These are phyloP conservation scores for Fusarium pseudograminearum DNA, from an alignment of 2,329 filamentous ascomycete species.

Conservation along the genomic window DNA sequence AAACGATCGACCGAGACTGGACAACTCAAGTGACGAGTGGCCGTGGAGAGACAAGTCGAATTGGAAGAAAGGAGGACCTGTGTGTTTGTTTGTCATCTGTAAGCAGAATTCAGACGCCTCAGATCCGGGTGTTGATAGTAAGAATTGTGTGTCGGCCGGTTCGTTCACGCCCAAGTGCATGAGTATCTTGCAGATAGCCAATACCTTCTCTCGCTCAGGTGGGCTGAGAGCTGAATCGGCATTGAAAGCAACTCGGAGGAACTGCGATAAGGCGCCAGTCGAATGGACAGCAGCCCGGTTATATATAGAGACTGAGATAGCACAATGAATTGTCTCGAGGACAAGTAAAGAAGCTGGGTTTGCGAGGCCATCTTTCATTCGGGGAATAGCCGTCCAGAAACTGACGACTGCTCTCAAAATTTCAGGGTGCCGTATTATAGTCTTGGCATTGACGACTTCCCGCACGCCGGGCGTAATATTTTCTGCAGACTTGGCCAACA, in stretches of 20 bases:
- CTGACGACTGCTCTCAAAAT: slow-evolving; percentile 72
- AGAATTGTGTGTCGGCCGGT: slow-evolving; percentile 84
- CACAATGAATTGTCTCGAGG: slow-evolving; percentile 70
- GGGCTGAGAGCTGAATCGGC: slow-evolving; percentile 62
- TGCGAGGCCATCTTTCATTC: slow-evolving; percentile 57
- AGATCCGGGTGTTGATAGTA: slow-evolving; percentile 67
- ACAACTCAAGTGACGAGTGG: slow-evolving; percentile 89
- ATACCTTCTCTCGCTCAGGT: slow-evolving; percentile 69
- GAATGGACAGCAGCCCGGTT: slow-evolving; percentile 79
- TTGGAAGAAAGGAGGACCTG: slow-evolving; percentile 86
- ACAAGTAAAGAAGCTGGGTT: slow-evolving; percentile 72
- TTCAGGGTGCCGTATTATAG: slow-evolving; percentile 69
- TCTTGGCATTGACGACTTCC: slow-evolving; percentile 63
- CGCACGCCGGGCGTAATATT: slow-evolving; percentile 57
- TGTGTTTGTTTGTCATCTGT: slow-evolving; percentile 78
- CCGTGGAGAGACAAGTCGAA: slow-evolving; percentile 92
- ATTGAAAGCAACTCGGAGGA: slow-evolving; percentile 72
- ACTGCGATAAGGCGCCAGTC: slow-evolving; percentile 75
- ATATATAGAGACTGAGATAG: slow-evolving; percentile 71
- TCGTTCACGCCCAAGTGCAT: slow-evolving; percentile 81
- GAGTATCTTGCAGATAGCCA: slow-evolving; percentile 75
- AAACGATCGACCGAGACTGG: slow-evolving; percentile 86
- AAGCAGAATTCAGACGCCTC: slow-evolving; percentile 76
- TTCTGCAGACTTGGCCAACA: slow-evolving; percentile 54
- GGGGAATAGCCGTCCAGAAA: slow-evolving; percentile 73